A percentile compares a stretch with the other conserved stretches of the same genome.
Conservation (phyloP, 1,284 basidiomycete genomes). For the Irpex lacteus region DNA sequence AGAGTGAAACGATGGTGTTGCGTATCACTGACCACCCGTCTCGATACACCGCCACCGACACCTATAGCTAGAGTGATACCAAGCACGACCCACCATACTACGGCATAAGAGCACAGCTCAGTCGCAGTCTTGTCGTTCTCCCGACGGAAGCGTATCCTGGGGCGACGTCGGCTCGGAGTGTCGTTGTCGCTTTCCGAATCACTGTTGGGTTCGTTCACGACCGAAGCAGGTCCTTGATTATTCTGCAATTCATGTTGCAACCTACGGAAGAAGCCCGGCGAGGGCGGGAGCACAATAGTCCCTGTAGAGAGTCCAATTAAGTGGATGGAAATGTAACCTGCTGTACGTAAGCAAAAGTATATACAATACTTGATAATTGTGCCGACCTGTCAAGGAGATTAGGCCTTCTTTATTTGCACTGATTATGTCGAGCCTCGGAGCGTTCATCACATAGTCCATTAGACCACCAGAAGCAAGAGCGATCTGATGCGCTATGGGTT, state of each 20-base stretch:
- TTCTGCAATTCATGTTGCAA: slow-evolving; percentile 20
- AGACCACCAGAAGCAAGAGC: slow-evolving; percentile 55
- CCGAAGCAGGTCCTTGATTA: neutral
- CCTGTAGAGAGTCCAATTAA: slow-evolving; percentile 84
- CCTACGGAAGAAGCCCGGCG: slow-evolving; percentile 67
- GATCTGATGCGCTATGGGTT: slow-evolving; percentile 63
- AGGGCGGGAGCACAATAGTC: slow-evolving; percentile 76
- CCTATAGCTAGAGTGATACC: slow-evolving; percentile 38
- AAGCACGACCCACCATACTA: slow-evolving; percentile 75
- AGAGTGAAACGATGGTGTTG: slow-evolving; percentile 1
- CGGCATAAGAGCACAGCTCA: slow-evolving; percentile 74
- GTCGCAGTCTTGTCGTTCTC: slow-evolving; percentile 71
- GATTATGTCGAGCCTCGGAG: slow-evolving; percentile 60
- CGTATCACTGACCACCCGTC: slow-evolving; percentile 23
- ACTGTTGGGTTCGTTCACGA: slow-evolving; percentile 14
- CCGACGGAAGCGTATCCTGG: slow-evolving; percentile 28
- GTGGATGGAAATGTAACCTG: slow-evolving; percentile 91
- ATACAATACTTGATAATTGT: slow-evolving; percentile 1
- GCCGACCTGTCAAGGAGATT: slow-evolving; percentile 70
- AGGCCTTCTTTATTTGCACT: slow-evolving; percentile 94
- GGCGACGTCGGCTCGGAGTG: slow-evolving; percentile 3
- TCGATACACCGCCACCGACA: slow-evolving; percentile 58
- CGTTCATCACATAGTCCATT: slow-evolving; percentile 62
- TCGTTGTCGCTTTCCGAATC: slow-evolving; percentile 23
- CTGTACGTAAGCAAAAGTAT: neutral